Base-by-base conservation (phyloP, 495 filamentous ascomycete genomes). In the Friedmanniomyces simplex region DNA sequence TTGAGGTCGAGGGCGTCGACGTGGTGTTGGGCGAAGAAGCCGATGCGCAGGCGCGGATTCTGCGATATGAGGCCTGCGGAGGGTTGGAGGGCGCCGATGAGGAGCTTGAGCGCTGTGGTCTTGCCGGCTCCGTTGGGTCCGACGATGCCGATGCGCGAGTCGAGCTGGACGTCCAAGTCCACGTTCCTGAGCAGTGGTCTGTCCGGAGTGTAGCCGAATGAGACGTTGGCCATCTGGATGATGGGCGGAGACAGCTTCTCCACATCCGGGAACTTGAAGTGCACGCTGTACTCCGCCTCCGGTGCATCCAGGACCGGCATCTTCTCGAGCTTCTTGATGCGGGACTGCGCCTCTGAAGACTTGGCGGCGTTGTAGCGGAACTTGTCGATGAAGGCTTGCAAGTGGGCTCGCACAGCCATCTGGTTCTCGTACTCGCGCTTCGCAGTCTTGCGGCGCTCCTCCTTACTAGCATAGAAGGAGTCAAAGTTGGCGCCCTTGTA, bases 291-390 rank as follows among this genome's bases (percentile, higher is more conserved):
- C 70, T 96, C 94, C 52, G 80, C 82, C 72, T 99, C 93, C 3
- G 93, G 93, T 2, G 89, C 73, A 66, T 96, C 86, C 24, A 97
- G 81, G 2, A 95, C 76, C 0, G 94, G 94, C 84, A 99, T 95
- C 63, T 85, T 88, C 71, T 99, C 94, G 26, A 99, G 79, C 69
- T 99, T 99, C 77, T 99, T 99, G 77, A 99, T 97, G 57, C 93
- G 80, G 0, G 90, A 96, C 66, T 99, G 93, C 1, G 93, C 93
- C 76, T 99, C 93, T 16, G 91, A 95, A 0, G 94, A 96, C 68
- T 99, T 99, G 65, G 94, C 93, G 14, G 93, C 93, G 68, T 99
- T 99, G 81, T 99, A 99, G 26, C 93, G 84, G 80, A 99, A 97
- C 73, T 99, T 99, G 78, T 99, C 93, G 72, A 99, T 97, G 73